Evolutionary conservation across 208 protist species (phyloP).

Genomic region (Leishmania aethiopica): DNA sequence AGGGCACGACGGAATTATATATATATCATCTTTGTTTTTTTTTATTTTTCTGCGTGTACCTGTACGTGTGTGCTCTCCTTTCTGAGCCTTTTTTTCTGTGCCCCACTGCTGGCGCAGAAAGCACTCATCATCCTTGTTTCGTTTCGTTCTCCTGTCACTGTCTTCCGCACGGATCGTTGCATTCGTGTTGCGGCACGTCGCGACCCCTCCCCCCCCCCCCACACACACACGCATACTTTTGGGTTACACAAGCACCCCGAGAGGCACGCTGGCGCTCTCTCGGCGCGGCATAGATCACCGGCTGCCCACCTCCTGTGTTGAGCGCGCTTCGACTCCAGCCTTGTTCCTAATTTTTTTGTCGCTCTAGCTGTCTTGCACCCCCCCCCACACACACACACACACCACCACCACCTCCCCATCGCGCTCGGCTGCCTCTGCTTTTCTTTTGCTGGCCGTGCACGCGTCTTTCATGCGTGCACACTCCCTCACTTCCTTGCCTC

Average conservation of each 20-base stretch:
- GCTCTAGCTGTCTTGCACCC: no score
- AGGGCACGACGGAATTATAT: background rate
- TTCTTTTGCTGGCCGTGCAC: background rate
- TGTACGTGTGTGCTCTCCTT: background rate
- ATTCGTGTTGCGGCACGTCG: background rate
- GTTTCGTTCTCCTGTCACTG: background rate
- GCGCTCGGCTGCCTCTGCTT: background rate
- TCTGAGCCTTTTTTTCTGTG: background rate
- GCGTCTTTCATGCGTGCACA: background rate
- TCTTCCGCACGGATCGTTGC: background rate
- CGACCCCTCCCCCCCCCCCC: background rate
- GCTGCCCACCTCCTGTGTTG: background rate
- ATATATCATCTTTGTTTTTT: background rate
- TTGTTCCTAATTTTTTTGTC: conserved; percentile 1
- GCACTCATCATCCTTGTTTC: background rate
- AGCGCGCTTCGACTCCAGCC: background rate
- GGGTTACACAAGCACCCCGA: background rate
- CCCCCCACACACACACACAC: no score
- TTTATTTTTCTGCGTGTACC: background rate
- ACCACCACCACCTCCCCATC: no score
- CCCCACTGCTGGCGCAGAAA: background rate
- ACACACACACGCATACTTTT: background rate
- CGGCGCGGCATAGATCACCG: background rate
- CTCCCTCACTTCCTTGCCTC: background rate
- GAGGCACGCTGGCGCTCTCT: background rate